phyloP scores from a whole-genome alignment of 805 yeast genomes.

The Hanseniaspora occidentalis region DNA sequence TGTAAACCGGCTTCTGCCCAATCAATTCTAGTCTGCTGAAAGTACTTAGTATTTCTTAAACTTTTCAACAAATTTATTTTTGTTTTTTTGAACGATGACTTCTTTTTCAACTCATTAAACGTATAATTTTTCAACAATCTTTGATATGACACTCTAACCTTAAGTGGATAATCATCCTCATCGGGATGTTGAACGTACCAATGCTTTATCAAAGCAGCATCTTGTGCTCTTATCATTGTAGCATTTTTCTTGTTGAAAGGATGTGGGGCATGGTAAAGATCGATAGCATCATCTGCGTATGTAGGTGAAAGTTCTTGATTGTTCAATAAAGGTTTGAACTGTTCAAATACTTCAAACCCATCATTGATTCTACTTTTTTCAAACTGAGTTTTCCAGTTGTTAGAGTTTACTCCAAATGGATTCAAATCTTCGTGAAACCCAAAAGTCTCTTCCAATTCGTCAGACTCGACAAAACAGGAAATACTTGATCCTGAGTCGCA shows the following conservation, averaged over 20 bases:
- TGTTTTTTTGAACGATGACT: conserved; percentile 24
- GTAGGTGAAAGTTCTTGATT: conserved; percentile 21
- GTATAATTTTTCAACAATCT: conserved; percentile 54
- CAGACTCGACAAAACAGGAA: conserved; percentile 34
- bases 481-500: conserved; percentile 56
- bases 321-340: conserved; percentile 40
- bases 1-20: conserved; percentile 99
- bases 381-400: conserved; percentile 20
- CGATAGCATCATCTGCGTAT: conserved; percentile 40
- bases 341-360: conserved; percentile 30
- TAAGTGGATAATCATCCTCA: conserved; percentile 45
- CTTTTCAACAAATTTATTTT: conserved; percentile 36
- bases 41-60: conserved; percentile 69
- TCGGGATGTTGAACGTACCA: conserved; percentile 72
- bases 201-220: conserved; percentile 68
- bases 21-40: conserved; percentile 83
- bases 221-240: conserved; percentile 68
- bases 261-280: conserved; percentile 67
- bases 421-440: conserved; percentile 39
- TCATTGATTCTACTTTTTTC: conserved; percentile 16
- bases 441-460: conserved; percentile 38
- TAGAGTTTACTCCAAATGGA: conserved; percentile 26
- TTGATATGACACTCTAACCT: conserved; percentile 80
- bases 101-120: conserved; percentile 1
- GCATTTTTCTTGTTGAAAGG: conserved; percentile 79